phyloP scores from a whole-genome alignment of 2,329 filamentous ascomycete genomes.

The Lachnum nothofagi region DNA sequence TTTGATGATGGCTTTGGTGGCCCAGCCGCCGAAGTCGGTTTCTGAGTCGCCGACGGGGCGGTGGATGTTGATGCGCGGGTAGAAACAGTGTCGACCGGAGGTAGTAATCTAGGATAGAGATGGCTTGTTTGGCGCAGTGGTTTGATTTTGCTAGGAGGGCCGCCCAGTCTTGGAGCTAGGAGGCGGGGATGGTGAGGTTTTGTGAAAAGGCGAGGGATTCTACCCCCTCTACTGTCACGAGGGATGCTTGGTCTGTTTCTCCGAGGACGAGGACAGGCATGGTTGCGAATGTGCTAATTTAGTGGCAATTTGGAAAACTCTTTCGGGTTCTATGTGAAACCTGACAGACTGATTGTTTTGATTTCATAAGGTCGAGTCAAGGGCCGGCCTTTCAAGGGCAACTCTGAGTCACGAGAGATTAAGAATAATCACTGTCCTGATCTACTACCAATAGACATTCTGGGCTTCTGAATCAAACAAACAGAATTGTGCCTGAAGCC shows the following conservation, averaged over 20 bases:
- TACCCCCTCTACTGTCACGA: conserved; percentile 2
- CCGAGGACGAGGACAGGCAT: no score
- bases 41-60: neutral
- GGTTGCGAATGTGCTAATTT: no score
- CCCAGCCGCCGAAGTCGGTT: conserved; percentile 13
- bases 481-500: no score
- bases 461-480: no score
- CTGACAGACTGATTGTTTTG: no score
- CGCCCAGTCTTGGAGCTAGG: conserved; percentile 2
- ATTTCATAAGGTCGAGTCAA: no score
- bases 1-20: conserved; percentile 43
- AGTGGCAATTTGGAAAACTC: no score
- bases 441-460: no score
- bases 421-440: no score
- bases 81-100: conserved; percentile 6
- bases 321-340: no score
- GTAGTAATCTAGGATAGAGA: conserved; percentile 8
- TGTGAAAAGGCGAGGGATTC: conserved; percentile 2
- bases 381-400: no score
- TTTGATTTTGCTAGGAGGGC: conserved; percentile 5
- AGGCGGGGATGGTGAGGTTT: conserved; percentile 2
- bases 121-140: conserved; percentile 7
- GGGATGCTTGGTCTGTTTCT: neutral
- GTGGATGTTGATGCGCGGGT: conserved; percentile 10
- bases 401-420: no score